A percentile compares a stretch with the other conserved stretches of the same genome.
Evolutionary conservation across 1,139 yeast species (phyloP).

Genomic region (Pneumocystis jirovecii): DNA sequence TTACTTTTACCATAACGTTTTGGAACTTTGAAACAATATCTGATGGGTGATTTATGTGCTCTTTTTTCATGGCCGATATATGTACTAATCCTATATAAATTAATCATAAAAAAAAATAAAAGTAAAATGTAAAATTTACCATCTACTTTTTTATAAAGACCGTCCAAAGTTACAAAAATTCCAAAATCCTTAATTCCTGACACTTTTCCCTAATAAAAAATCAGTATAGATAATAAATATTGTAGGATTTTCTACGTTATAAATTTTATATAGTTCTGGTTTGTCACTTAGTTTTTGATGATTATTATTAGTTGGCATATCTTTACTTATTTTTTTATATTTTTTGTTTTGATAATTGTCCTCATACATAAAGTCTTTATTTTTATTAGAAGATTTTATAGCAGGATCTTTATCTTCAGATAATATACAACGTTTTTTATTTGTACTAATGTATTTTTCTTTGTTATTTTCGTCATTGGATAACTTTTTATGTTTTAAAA

Average conservation of each 20-base stretch:
- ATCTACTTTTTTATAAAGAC: conserved; percentile 26
- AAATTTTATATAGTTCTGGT: conserved; percentile 34
- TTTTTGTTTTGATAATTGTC: conserved; percentile 3
- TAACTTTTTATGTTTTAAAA: conserved; percentile 6
- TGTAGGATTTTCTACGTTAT: conserved; percentile 19
- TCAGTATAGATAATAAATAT: background rate
- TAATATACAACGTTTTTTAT: background rate
- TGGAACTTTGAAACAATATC: conserved; percentile 47
- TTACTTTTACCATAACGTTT: conserved; percentile 49
- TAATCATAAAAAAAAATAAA: background rate
- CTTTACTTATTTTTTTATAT: conserved; percentile 1
- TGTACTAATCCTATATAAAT: conserved; percentile 49
- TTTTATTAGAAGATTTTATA: background rate
- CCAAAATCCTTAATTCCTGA: conserved; percentile 54
- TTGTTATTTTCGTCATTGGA: background rate
- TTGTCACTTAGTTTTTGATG: conserved; percentile 19
- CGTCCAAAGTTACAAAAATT: conserved; percentile 48
- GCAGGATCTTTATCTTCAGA: conserved; percentile 1
- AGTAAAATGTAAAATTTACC: background rate
- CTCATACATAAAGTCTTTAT: background rate
- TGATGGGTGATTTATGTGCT: conserved; percentile 41
- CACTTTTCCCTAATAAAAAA: conserved; percentile 35
- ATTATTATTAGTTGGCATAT: background rate
- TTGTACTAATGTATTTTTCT: background rate
- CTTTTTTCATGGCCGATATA: conserved; percentile 45